Evolutionary conservation across 2,329 filamentous ascomycete species (phyloP).

Genomic region (Rutstroemia sp.): DNA sequence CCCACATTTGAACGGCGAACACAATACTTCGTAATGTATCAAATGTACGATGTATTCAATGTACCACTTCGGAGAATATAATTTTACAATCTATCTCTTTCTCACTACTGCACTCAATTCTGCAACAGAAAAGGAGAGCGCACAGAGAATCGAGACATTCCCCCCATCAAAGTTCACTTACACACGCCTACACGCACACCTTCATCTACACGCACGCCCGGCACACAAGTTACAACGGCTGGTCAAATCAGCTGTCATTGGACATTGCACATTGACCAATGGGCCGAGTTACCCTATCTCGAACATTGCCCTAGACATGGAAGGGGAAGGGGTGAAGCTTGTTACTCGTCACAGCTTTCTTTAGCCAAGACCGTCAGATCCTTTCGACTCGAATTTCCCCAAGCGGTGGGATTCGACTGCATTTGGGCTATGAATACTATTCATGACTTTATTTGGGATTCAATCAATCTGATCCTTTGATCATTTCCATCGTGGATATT

Average conservation of each 20-base stretch:
- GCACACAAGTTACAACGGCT: background rate
- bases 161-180: background rate
- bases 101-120: constrained; percentile 4
- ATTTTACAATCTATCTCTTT: constrained; percentile 2
- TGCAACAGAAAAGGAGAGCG: constrained; percentile 7
- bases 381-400: constrained; percentile 5
- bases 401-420: background rate
- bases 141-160: constrained; percentile 2
- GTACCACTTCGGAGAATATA: background rate
- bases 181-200: too few species aligned
- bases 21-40: background rate
- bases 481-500: too few species aligned
- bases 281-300: constrained; percentile 5
- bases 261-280: background rate
- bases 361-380: constrained; percentile 2
- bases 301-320: constrained; percentile 3
- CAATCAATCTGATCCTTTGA: too few species aligned
- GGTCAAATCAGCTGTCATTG: background rate
- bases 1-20: background rate
- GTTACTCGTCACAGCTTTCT: background rate
- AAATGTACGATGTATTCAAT: background rate
- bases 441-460: too few species aligned
- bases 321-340: background rate
- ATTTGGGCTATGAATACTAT: background rate
- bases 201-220: too few species aligned